Base-by-base conservation (phyloP, 495 filamentous ascomycete species). In the Talaromyces nanjingensis region DNA sequence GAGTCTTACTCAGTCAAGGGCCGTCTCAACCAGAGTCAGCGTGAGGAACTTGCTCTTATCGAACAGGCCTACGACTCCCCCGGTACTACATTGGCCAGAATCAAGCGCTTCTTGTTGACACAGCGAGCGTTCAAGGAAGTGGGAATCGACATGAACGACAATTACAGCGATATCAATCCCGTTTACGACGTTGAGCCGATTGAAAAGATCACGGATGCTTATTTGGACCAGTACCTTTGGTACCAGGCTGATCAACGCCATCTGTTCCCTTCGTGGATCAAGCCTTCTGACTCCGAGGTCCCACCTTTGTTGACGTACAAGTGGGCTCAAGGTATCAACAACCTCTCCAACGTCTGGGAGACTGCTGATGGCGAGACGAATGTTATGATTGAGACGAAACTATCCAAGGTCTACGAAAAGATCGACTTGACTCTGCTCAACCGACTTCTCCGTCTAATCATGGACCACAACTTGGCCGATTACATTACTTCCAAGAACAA, bases 401-500 rank as follows among this genome's bases (percentile, higher is more conserved):
- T 99, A 4, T 97, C 93, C 12, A 99, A 99, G 77, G 93, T 99
- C 62, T 98, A 99, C 70, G 96, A 99, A 76, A 99, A 98, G 84
- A 96, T 99, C 58, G 96, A 99, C 83, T 81, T 99, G 58, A 98
- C 96, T 1, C 79, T 99, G 62, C 81, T 99, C 64, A 98, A 99
- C 77, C 88, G 93, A 59, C 81, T 99, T 49, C 81, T 98, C 54
- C 86, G 96, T 33, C 77, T 99, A 68, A 97, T 99, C 73, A 99
- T 99, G 96, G 96, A 99, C 69, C 96, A 98, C 81, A 99, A 99
- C 75, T 76, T 99, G 71, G 96, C 96, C 6, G 96, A 99, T 74
- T 99, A 99, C 76, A 99, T 99, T 73, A 96, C 93, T 11, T 92
- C 92, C 4, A 99, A 99, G 84, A 99, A 99, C 79, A 99, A 99